A percentile compares a stretch with the other conserved stretches of the same genome.
These are phyloP conservation scores for Talaromyces marneffei DNA, from an alignment of 2,329 filamentous ascomycete species.

Conservation along the genomic window DNA sequence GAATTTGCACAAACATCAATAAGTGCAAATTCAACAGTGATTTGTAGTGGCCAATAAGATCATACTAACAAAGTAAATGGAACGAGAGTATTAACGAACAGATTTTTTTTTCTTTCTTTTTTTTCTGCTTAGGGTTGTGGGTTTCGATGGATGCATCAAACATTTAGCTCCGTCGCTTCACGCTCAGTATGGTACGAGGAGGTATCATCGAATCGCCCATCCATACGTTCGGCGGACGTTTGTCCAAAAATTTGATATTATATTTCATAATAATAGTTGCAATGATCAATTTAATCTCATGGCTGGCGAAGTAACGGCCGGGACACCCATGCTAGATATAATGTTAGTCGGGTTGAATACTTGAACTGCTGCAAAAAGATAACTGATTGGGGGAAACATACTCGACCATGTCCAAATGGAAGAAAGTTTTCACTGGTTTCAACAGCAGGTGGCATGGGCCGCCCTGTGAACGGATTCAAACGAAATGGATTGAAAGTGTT, in stretches of 20 bases:
- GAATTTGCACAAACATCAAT: too few relatives aligned
- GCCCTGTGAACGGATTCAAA: background rate
- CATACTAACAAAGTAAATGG: too few relatives aligned
- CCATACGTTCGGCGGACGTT: background rate
- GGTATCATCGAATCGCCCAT: constrained; percentile 1
- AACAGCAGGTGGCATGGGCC: background rate
- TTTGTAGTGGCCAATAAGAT: too few relatives aligned
- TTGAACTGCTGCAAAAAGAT: background rate
- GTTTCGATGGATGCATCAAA: background rate
- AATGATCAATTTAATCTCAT: background rate
- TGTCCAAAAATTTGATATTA: background rate
- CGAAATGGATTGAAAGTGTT: background rate
- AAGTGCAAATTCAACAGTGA: too few relatives aligned
- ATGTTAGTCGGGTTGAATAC: background rate
- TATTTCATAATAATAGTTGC: background rate
- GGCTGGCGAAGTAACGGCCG: background rate
- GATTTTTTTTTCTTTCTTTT: too few relatives aligned
- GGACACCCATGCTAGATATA: background rate
- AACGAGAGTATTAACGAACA: too few relatives aligned
- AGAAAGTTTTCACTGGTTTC: background rate
- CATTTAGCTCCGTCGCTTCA: background rate
- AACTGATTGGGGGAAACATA: background rate
- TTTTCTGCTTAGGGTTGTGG: background rate
- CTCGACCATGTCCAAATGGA: background rate
- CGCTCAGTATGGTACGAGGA: background rate